Percentiles rank a stretch among this genome's conserved stretches.
These are phyloP conservation scores for Schizonepeta tenuifolia DNA, from an alignment of 257 asterid genomes.

Conservation along the genomic window DNA sequence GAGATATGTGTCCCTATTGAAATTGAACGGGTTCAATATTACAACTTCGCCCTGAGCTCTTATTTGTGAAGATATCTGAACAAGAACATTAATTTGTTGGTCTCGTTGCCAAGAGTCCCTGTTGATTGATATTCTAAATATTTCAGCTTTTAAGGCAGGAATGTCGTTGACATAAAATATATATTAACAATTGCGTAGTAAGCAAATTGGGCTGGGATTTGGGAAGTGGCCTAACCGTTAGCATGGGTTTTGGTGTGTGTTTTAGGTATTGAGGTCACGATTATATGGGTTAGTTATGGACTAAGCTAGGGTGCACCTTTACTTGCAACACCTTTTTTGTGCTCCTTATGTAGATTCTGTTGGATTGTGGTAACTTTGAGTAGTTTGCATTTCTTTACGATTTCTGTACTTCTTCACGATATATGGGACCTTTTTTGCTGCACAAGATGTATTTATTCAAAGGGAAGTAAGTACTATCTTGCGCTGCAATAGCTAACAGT, in stretches of 20 bases:
- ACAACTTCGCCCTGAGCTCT: background rate
- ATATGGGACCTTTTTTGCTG: background rate
- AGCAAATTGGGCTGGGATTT: conserved; percentile 1
- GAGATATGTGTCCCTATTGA: background rate
- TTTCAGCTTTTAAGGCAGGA: background rate
- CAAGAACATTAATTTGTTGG: background rate
- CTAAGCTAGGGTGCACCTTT: conserved; percentile 17
- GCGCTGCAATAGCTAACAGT: no score
- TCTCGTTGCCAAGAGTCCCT: background rate
- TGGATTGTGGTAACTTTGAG: conserved; percentile 5
- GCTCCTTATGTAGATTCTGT: conserved; percentile 6
- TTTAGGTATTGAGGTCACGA: background rate
- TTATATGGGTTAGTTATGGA: background rate
- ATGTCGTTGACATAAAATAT: background rate
- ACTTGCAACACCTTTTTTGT: conserved; percentile 20
- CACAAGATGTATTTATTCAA: background rate
- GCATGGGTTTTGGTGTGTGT: background rate
- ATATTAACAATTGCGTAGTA: background rate
- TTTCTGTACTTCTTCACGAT: background rate
- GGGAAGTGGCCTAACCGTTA: conserved; percentile 16
- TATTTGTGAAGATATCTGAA: background rate
- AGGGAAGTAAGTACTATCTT: background rate
- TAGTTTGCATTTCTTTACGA: conserved; percentile 9
- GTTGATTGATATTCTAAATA: background rate
- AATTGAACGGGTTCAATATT: background rate